Base-by-base conservation (phyloP, 345 rosid species). In the Iberis pinnata region DNA sequence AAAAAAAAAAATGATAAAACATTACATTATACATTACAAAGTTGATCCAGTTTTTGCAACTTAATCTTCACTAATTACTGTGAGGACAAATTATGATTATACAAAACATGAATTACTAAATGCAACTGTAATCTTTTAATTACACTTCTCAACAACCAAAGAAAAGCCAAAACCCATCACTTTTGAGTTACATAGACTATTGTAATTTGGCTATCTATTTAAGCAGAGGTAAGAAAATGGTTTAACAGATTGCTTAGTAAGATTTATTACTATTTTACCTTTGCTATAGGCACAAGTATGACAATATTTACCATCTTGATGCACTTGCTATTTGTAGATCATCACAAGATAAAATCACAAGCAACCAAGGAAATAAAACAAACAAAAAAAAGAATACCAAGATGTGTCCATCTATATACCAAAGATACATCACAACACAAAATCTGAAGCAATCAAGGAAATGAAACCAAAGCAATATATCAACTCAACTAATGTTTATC, bases 281-380 rank as follows among this genome's bases (percentile, higher is more conserved):
- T 93, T 93, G 26, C 81, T 74, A 71, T 93, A 93, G 12, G 97
- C 97, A 66, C 99, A 93, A 7, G 97, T 83, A 72, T 93, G 99
- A 72, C 99, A 93, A 43, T 93, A 93, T 72, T 88, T 93, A 64
- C 56, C 97, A 61, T 93, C 87, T 72, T 93, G 99, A 63, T 93
- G 99, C 11, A 83, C 97, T 61, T 93, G 99, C 75, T 93, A 97
- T 84, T 93, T 93, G 82, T 97, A 93, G 40, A 93, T 85, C 43
- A 74, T 72, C 99, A 93, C 70, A 86, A 86, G 4, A 94, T 83
- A 27, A 75, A 85, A 63, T 75, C 79, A n/a, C n/a, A n/a, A n/a
- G n/a, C n/a, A n/a, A n/a, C n/a, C n/a, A n/a, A n/a, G n/a, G n/a
- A n/a, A n/a, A n/a, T n/a, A n/a, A n/a, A n/a, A n/a, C n/a, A n/a